Percentiles rank a stretch among this genome's conserved stretches.
Evolutionary conservation across 1,284 basidiomycete genomes (phyloP).

Genomic region (Hemileia vastatrix): DNA sequence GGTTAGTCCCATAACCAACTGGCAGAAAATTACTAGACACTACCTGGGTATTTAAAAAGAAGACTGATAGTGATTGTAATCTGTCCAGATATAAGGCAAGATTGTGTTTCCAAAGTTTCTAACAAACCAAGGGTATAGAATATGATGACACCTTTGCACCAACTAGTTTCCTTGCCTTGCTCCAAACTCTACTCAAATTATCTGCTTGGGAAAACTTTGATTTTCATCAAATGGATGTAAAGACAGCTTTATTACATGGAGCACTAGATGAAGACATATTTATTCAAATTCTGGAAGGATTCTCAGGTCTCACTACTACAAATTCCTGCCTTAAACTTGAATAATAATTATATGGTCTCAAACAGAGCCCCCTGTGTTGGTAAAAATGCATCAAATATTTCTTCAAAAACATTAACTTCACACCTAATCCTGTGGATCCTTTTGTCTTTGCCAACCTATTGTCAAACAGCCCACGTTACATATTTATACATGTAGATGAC

Average conservation of each 20-base stretch:
- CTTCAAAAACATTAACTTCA: background rate
- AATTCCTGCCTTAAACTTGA: background rate
- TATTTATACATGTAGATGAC: background rate
- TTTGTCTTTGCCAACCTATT: background rate
- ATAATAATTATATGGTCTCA: background rate
- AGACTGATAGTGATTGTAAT: constrained; percentile 43
- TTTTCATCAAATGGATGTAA: constrained; percentile 48
- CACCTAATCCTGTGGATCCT: background rate
- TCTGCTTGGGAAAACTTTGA: constrained; percentile 42
- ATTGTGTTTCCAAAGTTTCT: constrained; percentile 48
- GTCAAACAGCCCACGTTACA: background rate
- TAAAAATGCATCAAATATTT: background rate
- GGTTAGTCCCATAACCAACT: no score
- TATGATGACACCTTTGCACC: constrained; percentile 49
- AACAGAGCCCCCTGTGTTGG: background rate
- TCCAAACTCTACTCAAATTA: constrained; percentile 45
- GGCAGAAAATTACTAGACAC: no score
- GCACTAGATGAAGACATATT: constrained; percentile 47
- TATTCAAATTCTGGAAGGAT: constrained; percentile 41
- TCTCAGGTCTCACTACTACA: background rate
- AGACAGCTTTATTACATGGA: constrained; percentile 48
- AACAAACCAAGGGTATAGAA: constrained; percentile 47
- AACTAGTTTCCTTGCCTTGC: constrained; percentile 42
- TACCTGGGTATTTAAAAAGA: constrained; percentile 47
- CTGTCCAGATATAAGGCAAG: constrained; percentile 45